Evolutionary conservation across 352 stramenopile species (phyloP).

Genomic region (Pythium dissotocum): DNA sequence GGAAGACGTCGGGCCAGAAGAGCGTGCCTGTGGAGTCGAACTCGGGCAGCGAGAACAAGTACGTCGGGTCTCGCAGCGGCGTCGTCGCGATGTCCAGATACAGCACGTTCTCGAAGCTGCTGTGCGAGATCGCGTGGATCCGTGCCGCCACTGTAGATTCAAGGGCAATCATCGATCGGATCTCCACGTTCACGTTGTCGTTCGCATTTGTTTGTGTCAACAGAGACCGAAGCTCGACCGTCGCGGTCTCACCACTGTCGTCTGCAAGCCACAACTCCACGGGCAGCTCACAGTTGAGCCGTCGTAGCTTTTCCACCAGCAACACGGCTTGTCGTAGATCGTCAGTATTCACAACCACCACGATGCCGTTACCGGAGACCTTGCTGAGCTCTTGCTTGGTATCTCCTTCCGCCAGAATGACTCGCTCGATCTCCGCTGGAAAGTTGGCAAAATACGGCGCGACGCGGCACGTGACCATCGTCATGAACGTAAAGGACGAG

Average conservation of each 20-base stretch:
- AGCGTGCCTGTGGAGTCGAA: constrained; percentile 24
- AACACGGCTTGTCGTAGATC: neutral
- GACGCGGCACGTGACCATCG: constrained; percentile 4
- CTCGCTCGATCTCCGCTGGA: constrained; percentile 22
- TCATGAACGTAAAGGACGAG: neutral
- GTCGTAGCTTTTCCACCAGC: constrained; percentile 3
- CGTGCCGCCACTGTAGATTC: neutral
- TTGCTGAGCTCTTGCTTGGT: neutral
- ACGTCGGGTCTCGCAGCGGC: constrained; percentile 26
- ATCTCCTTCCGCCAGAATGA: neutral
- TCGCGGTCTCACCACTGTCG: neutral
- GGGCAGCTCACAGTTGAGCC: constrained; percentile 6
- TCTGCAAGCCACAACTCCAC: constrained; percentile 19
- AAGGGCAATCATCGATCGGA: neutral
- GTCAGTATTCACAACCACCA: constrained; percentile 6
- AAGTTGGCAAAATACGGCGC: constrained; percentile 25
- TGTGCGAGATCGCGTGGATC: constrained; percentile 24
- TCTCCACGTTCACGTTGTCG: neutral
- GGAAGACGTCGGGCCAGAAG: constrained; percentile 32
- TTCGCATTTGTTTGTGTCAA: neutral
- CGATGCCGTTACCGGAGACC: neutral
- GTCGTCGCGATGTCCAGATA: constrained; percentile 24
- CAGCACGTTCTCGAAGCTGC: constrained; percentile 24
- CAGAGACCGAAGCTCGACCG: neutral
- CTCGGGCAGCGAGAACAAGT: constrained; percentile 23